These are phyloP conservation scores for Paracoccidioides lutzii DNA, from an alignment of 2,329 filamentous ascomycete species.

Conservation along the genomic window DNA sequence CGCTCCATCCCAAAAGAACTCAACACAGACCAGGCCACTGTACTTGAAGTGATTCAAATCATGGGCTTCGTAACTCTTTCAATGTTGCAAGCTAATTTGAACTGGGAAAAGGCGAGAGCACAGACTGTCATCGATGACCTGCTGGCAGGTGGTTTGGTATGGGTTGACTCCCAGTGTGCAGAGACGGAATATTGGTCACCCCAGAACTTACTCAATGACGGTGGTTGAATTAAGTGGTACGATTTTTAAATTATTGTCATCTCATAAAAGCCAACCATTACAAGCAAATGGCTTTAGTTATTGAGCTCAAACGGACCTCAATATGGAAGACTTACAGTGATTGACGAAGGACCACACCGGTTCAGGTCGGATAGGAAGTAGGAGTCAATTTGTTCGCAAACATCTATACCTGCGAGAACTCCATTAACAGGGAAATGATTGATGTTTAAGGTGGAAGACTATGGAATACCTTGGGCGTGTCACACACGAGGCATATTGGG, in stretches of 20 bases:
- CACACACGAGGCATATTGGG: no score
- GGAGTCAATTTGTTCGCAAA: no score
- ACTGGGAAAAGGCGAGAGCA: constrained; percentile 74
- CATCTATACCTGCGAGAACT: no score
- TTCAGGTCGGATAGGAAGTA: no score
- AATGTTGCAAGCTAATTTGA: constrained; percentile 76
- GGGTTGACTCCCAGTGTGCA: constrained; percentile 74
- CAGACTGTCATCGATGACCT: constrained; percentile 84
- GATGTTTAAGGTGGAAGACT: no score
- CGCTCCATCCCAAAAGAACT: constrained; percentile 89
- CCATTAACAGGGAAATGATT: no score
- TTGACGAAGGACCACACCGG: no score
- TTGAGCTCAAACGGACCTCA: no score
- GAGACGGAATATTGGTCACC: constrained; percentile 86
- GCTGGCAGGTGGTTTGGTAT: constrained; percentile 76
- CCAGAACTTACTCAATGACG: constrained; percentile 32
- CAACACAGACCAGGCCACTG: constrained; percentile 83
- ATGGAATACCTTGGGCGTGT: no score
- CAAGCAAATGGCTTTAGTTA: not conserved
- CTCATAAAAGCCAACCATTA: not conserved
- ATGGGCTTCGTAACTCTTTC: constrained; percentile 80
- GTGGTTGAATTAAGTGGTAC: constrained; percentile 18
- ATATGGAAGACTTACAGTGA: no score
- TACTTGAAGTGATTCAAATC: constrained; percentile 81
- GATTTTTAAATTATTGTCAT: not conserved